These are phyloP conservation scores for Diospyros kaki DNA, from an alignment of 148 eudicot species.

Conservation along the genomic window DNA sequence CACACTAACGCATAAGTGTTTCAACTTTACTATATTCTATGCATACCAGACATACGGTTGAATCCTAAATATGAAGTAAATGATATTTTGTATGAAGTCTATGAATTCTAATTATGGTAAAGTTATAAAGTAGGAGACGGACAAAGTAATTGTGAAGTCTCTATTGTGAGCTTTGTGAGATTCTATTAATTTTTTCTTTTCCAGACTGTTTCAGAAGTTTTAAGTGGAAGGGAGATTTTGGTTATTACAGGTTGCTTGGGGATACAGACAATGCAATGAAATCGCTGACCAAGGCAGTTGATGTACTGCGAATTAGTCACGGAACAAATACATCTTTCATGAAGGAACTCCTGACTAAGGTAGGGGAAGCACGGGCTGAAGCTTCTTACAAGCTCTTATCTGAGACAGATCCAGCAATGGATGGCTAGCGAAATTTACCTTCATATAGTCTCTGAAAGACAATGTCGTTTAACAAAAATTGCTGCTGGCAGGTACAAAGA, in stretches of 20 bases:
- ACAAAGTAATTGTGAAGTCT: neutral
- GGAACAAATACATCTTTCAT: constrained; percentile 65
- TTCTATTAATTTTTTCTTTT: neutral
- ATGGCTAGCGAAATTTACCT: constrained; percentile 11
- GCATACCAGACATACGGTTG: no score
- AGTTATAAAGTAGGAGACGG: no score
- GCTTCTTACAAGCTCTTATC: constrained; percentile 57
- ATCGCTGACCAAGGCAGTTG: constrained; percentile 66
- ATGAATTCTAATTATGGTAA: no score
- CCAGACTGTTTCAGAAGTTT: neutral
- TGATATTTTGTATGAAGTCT: no score
- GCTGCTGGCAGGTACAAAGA: neutral
- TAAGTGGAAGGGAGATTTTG: neutral
- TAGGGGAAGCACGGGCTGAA: constrained; percentile 87
- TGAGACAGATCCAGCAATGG: constrained; percentile 16
- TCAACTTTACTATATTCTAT: no score
- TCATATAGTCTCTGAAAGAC: neutral
- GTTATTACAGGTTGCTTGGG: constrained; percentile 66
- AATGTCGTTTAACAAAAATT: neutral
- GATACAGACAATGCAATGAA: constrained; percentile 55
- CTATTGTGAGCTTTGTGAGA: neutral
- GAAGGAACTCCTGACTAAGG: constrained; percentile 62
- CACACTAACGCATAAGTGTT: no score
- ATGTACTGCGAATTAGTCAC: constrained; percentile 67
- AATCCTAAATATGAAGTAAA: no score